Base-by-base conservation (phyloP, 2,329 filamentous ascomycete species). In the Neofusicoccum ribis region DNA sequence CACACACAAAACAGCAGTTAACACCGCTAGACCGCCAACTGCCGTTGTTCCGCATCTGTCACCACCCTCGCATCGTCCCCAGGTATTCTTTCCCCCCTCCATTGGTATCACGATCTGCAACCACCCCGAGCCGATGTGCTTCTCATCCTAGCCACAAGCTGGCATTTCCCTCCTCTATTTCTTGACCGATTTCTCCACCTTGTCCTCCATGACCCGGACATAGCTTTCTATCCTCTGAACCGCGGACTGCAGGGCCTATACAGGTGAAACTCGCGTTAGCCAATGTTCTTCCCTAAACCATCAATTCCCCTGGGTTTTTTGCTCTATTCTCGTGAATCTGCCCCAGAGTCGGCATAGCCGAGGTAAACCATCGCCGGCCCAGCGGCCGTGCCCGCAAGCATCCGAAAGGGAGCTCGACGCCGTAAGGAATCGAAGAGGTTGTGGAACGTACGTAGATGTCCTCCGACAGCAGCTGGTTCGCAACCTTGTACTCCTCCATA, bases 401-500 rank as follows among this genome's bases (percentile, higher is more conserved):
- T n/a, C 9, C 7, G 23, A 8, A 39, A 17, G 17, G 9, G 2
- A 23, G 15, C 14, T 27, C 20, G 31, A 37, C 20, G 31, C 17
- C 36, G 11, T 12, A 11, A 12, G 59, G 12, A 34, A 7, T 31
- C 12, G 14, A 36, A n/a, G n/a, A 64, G 6, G 5, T 31, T 31
- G 5, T 5, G 52, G 62, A 64, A 89, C 92, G 79, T 86, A 97
- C 94, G 80, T 94, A 94, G 78, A 98, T 97, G 80, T 98, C 94
- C 81, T 97, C 93, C 67, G 90, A 94, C 80, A 98, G 83, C 74
- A 97, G 86, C 81, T 96, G 91, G 82, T 97, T 98, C 71, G 92
- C 91, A 49, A 93, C 85, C 81, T 93, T 92, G 84, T 97, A 98
- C 79, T 98, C 93, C 77, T 94, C 88, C 72, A 98, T 82, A 70